phyloP scores from a whole-genome alignment of 1,139 yeast species.

The Scheffersomyces parashehatae region DNA sequence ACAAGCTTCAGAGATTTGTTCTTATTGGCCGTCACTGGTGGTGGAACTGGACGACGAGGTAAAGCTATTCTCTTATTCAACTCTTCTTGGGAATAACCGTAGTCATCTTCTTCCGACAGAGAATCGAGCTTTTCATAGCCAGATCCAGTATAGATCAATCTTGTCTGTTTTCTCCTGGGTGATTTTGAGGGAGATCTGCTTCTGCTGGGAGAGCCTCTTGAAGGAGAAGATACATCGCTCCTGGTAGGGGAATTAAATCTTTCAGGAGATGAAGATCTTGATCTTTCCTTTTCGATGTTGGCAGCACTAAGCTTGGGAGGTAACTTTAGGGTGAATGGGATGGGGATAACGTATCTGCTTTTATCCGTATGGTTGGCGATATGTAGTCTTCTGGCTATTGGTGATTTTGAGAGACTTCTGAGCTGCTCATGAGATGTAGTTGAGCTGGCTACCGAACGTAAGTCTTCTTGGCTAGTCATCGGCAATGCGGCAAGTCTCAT shows the following conservation, averaged over 20 bases:
- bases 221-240: conserved; percentile 8
- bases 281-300: conserved; percentile 14
- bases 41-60: conserved; percentile 20
- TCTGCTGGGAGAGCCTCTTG: conserved; percentile 1
- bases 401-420: conserved; percentile 35
- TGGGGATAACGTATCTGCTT: conserved; percentile 40
- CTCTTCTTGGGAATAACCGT: conserved; percentile 3
- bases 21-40: conserved; percentile 9
- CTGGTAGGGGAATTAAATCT: conserved; percentile 9
- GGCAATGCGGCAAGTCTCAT: conserved; percentile 26
- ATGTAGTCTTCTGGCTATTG: conserved; percentile 39
- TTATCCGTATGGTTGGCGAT: conserved; percentile 22
- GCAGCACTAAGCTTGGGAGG: conserved; percentile 45
- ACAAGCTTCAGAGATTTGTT: conserved; percentile 15
- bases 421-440: conserved; percentile 25
- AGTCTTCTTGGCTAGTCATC: conserved; percentile 20
- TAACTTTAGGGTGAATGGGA: conserved; percentile 43
- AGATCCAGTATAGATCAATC: conserved; percentile 38
- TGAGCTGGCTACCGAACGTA: conserved; percentile 17
- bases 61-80: conserved; percentile 8
- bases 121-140: conserved; percentile 39
- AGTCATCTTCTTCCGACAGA: conserved; percentile 27
- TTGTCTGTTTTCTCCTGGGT: conserved; percentile 18
- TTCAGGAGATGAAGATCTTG: conserved; percentile 14
- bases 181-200: conserved; percentile 10